Conservation (phyloP, 306 rosid genomes). For the Prunus fruticosa region DNA sequence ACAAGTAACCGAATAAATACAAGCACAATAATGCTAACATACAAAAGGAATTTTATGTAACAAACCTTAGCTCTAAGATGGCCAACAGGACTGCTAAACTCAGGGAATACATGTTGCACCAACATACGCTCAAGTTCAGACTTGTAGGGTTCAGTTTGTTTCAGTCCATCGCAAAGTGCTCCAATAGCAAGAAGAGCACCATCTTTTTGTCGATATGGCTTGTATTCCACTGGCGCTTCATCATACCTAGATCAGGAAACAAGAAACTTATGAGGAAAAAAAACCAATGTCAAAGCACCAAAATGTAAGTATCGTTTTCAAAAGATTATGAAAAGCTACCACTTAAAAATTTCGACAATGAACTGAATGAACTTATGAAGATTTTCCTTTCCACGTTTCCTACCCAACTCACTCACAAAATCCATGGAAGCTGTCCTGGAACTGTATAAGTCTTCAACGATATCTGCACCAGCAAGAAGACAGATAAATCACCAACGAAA, state of each 20-base stretch:
- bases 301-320: conserved; percentile 4
- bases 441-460: conserved; percentile 93
- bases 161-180: conserved; percentile 91
- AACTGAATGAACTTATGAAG: conserved; percentile 85
- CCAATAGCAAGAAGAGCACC: conserved; percentile 99
- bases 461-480: conserved; percentile 50
- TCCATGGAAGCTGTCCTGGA: conserved; percentile 98
- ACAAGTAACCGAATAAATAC: neutral
- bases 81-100: conserved; percentile 89
- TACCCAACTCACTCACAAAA: conserved; percentile 89
- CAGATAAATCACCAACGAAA: conserved; percentile 18
- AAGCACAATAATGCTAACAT: no score
- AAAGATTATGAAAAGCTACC: conserved; percentile 38
- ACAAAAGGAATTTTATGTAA: conserved; percentile 15
- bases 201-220: conserved; percentile 90
- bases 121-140: conserved; percentile 93
- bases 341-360: conserved; percentile 73
- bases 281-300: conserved; percentile 6
- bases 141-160: conserved; percentile 92
- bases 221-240: conserved; percentile 67
- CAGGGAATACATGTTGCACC: conserved; percentile 97
- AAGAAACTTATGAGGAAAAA: neutral
- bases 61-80: conserved; percentile 97
- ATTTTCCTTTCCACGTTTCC: conserved; percentile 95
- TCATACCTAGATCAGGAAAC: conserved; percentile 58